A percentile compares a stretch with the other conserved stretches of the same genome.
These are phyloP conservation scores for Millerozyma miso DNA, from an alignment of 805 yeast genomes.

Conservation along the genomic window DNA sequence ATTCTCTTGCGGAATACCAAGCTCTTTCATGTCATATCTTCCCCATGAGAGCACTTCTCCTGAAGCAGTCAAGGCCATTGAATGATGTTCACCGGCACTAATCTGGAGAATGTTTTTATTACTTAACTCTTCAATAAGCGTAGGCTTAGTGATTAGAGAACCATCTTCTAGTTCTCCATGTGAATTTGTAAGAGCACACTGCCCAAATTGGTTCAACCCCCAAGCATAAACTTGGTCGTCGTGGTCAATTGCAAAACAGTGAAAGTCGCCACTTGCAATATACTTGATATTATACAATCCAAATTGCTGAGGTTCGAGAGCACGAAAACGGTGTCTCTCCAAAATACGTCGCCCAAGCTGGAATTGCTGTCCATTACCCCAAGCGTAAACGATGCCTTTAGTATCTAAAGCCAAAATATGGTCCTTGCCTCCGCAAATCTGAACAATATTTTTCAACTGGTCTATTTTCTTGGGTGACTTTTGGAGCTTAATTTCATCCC, in stretches of 20 bases:
- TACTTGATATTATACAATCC: constrained; percentile 75
- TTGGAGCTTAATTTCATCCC: constrained; percentile 56
- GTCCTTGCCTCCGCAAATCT: constrained; percentile 89
- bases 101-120: constrained; percentile 55
- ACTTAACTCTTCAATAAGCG: constrained; percentile 60
- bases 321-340: constrained; percentile 70
- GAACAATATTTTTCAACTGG: constrained; percentile 64
- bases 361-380: constrained; percentile 96
- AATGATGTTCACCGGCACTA: constrained; percentile 94
- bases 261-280: constrained; percentile 92
- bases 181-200: constrained; percentile 68
- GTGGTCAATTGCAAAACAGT: constrained; percentile 83
- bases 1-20: constrained; percentile 67
- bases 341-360: constrained; percentile 85
- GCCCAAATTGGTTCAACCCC: constrained; percentile 98
- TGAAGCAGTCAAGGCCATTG: constrained; percentile 64
- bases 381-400: constrained; percentile 84
- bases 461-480: constrained; percentile 59
- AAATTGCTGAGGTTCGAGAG: constrained; percentile 77
- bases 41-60: constrained; percentile 88
- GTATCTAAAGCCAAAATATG: constrained; percentile 81
- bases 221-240: constrained; percentile 74
- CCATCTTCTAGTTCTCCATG: constrained; percentile 80
- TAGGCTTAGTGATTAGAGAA: constrained; percentile 73
- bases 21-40: constrained; percentile 87